Evolutionary conservation across 257 asterid species (phyloP), one percentile per base, ranked within the genome.

Genomic region (Nicotiana obtusifolia): DNA sequence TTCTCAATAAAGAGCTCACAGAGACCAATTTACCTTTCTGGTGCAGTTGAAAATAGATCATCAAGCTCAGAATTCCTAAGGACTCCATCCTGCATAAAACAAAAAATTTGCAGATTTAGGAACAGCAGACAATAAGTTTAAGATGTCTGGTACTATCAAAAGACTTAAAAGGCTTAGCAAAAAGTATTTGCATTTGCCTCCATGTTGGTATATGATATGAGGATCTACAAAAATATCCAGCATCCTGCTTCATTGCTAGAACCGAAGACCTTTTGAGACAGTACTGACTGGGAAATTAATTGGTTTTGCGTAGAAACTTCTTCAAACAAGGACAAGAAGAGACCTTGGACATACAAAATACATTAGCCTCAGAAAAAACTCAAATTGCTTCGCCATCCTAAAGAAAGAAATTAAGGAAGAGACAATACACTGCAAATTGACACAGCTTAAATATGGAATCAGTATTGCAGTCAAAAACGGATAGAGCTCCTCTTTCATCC

Each of bases 21-120:
- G 61, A 75, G 49, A 49, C 61, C 26, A 24, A 47, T 26, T 75
- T 86, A 94, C 99, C 97, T 91, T 85, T 93, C 95, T 77, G 98
- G 98, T 84, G 99, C 97, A 78, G 99, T 93, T 84, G 99, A 94
- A 88, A 94, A 96, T 76, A 96, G 86, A 86, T 93, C 97, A 75
- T 91, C 98, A 82, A 96, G 97, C 91, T 96, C 99, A 82, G 84
- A 88, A 79, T 83, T 88, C 49, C 86, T 88, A 86, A 96, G 94
- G 89, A 93, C 89, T 80, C 94, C 98, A 90, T 96, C 99, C 99
- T 96, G 83, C 80, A 84, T 86, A 89, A 84, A 84, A 84, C 59
- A 83, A 80, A 83, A 26, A 84, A 76, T 80, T 15, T 56, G 67
- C 13, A 80, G 56, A 80, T 66, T 75, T 83, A 61, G 78, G 53